Evolutionary conservation across 2,329 filamentous ascomycete species (phyloP), one percentile per base, ranked within the genome.

Genomic region (Ophiostoma triangulosporum): DNA sequence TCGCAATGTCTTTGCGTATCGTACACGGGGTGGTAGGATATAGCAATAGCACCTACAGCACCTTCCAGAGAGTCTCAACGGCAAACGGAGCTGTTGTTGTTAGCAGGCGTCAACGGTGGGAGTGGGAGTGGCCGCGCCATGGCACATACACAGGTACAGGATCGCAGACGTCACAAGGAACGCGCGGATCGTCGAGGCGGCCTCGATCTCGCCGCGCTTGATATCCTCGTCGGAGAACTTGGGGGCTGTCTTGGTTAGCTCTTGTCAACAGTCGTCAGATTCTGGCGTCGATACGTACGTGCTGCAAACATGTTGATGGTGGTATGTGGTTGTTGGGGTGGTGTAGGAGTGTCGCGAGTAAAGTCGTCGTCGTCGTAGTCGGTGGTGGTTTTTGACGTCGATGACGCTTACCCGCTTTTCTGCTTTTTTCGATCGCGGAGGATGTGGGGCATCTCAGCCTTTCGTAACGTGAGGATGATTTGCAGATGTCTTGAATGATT

Each of bases 71-170:
- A 49, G 61, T 72, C 57, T 81, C 75, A 62, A 81, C 70, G 59
- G 75, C 71, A 62, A 81, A 81, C 52, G 78, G 78, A 54, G 77
- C 78, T 81, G 52, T 32, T 33, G 11, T 27, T 40, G 50, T 53
- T 49, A 54, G 55, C 17, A 15, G 6, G 11, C 17, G 43, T 31
- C 5, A 26, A 24, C 6, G 24, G 12, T 26, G 22, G 24, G 9
- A 50, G 9, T 7, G n/a, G 4, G 3, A 6, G 6, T 15, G 26
- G 22, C 2, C 11, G 26, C 14, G 17, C 7, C 6, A 14, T 36
- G 20, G 12, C n/a, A 65, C 84, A 54, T 80, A 93, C 87, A 88
- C 57, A 93, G 70, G 66, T 91, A 91, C 49, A 93, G 75, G 50
- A 86, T 68, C 36, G 83, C 73, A 58, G 81, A 82, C 15, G 80